phyloP scores from a whole-genome alignment of 2,329 filamentous ascomycete genomes.

The Paraconiothyrium sp. region DNA sequence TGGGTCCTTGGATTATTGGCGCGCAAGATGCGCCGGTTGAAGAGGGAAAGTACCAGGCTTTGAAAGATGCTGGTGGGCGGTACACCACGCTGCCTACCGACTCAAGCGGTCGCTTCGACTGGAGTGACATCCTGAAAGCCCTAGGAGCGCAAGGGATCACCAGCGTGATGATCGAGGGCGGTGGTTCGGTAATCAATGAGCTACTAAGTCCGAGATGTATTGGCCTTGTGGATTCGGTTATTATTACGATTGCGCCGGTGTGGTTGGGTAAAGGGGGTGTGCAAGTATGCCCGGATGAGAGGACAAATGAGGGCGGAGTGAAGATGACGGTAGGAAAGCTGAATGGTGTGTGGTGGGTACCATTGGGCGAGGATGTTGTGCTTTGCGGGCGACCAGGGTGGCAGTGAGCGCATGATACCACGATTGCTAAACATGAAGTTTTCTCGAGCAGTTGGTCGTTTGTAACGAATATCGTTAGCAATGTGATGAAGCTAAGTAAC shows the following conservation, averaged over 20 bases:
- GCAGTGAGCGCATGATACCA: not conserved
- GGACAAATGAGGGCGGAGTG: constrained; percentile 59
- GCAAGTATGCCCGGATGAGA: constrained; percentile 74
- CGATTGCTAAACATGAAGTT: not conserved
- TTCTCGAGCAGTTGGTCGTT: not conserved
- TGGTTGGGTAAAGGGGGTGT: constrained; percentile 90
- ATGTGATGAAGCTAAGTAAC: not conserved
- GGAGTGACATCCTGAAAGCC: constrained; percentile 70
- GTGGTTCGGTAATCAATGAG: constrained; percentile 82
- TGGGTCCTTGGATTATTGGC: constrained; percentile 72
- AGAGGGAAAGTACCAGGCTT: constrained; percentile 41
- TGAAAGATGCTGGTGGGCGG: constrained; percentile 40
- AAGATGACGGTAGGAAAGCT: constrained; percentile 70
- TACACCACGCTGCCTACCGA: constrained; percentile 26
- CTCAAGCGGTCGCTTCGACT: constrained; percentile 49
- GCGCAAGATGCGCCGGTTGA: constrained; percentile 30
- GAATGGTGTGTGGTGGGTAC: constrained; percentile 74
- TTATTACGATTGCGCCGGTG: constrained; percentile 88
- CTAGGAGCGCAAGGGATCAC: constrained; percentile 68
- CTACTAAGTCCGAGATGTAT: constrained; percentile 72
- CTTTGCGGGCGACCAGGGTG: constrained; percentile 72
- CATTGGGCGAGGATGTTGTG: constrained; percentile 83
- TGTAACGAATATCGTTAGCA: not conserved
- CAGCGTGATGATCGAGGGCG: constrained; percentile 94
- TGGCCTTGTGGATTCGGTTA: constrained; percentile 76